Conservation (phyloP, 257 asterid genomes). For the Nemophila menziesii region DNA sequence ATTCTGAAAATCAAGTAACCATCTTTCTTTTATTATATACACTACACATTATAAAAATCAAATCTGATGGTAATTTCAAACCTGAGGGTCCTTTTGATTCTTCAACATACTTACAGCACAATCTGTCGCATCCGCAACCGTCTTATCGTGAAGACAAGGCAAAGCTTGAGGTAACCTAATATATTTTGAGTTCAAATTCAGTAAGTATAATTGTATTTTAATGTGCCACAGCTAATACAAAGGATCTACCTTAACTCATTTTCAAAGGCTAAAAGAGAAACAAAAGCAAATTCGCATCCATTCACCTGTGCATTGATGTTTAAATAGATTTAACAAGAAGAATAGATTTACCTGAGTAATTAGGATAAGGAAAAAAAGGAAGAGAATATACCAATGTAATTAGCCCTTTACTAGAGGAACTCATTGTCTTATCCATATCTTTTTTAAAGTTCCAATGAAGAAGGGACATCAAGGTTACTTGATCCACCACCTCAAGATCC, state of each 20-base stretch:
- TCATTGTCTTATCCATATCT: slow-evolving; percentile 68
- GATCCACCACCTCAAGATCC: slow-evolving; percentile 48
- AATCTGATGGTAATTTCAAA: slow-evolving; percentile 11
- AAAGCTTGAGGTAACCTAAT: slow-evolving; percentile 45
- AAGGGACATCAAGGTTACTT: slow-evolving; percentile 50
- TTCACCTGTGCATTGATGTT: slow-evolving; percentile 39
- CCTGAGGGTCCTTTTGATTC: slow-evolving; percentile 51
- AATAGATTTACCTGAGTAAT: neutral
- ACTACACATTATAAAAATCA: no score
- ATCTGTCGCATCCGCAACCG: slow-evolving; percentile 51
- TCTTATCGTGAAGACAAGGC: slow-evolving; percentile 71
- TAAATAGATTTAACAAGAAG: neutral
- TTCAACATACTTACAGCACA: slow-evolving; percentile 34
- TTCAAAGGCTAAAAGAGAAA: slow-evolving; percentile 64
- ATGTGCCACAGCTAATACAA: slow-evolving; percentile 9
- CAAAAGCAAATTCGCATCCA: slow-evolving; percentile 68
- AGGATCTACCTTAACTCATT: slow-evolving; percentile 69
- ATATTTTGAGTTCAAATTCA: neutral
- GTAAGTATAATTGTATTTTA: neutral
- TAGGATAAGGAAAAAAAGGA: neutral
- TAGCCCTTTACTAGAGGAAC: slow-evolving; percentile 64
- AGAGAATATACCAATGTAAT: slow-evolving; percentile 50
- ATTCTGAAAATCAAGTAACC: slow-evolving; percentile 30
- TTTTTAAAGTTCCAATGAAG: slow-evolving; percentile 80
- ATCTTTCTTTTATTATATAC: slow-evolving; percentile 11